phyloP scores from a whole-genome alignment of 495 filamentous ascomycete species.

The Articulospora tetracladia region DNA sequence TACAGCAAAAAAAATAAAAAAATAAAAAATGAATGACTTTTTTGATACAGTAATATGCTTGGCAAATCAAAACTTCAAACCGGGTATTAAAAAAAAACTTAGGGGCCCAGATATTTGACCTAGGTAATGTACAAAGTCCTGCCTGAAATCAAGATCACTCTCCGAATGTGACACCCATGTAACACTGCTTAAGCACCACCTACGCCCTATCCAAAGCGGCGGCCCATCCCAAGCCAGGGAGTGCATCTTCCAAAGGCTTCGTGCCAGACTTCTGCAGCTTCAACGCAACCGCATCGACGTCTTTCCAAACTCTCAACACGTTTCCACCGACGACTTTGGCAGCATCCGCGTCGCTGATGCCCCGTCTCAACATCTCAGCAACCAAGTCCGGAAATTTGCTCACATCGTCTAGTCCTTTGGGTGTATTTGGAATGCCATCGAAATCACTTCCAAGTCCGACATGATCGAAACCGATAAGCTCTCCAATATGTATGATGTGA shows the following conservation, averaged over 20 bases:
- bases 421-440: conserved; percentile 58
- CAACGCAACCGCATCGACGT: conserved; percentile 61
- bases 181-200: too few species aligned
- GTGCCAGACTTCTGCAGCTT: conserved; percentile 57
- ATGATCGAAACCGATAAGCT: conserved; percentile 67
- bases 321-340: conserved; percentile 69
- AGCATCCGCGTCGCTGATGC: conserved; percentile 63
- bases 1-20: too few species aligned
- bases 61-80: too few species aligned
- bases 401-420: conserved; percentile 70
- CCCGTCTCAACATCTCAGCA: conserved; percentile 62
- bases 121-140: too few species aligned
- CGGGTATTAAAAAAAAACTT: too few species aligned
- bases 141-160: too few species aligned
- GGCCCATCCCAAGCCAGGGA: conserved; percentile 11
- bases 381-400: conserved; percentile 79
- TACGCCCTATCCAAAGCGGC: neutral
- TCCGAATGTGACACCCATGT: too few species aligned
- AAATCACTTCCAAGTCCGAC: conserved; percentile 75
- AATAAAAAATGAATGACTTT: too few species aligned
- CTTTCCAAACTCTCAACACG: conserved; percentile 69
- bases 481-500: conserved; percentile 67
- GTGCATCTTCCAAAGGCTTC: conserved; percentile 58
- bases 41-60: too few species aligned
- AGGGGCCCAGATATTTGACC: too few species aligned